Base-by-base conservation (phyloP, 148 eudicot genomes). In the Tetragonia tetragonoides region DNA sequence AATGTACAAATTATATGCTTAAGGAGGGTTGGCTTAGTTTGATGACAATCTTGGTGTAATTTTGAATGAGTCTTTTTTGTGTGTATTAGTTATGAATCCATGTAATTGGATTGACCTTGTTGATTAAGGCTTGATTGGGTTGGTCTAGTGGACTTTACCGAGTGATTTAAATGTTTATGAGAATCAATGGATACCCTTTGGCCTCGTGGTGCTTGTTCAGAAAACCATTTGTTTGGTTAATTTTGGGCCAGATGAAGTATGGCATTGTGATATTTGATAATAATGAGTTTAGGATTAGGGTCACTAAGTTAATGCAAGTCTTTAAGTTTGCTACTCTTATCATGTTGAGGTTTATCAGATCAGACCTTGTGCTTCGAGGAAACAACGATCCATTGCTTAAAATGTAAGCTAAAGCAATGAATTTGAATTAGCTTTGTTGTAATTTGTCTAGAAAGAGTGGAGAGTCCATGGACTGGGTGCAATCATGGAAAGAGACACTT, bases 401-500 rank as follows among this genome's bases (percentile, higher is more conserved):
- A 28, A 28, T 28, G 1, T 28, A 40, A 14, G 47, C 12, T 41
- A 44, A 57, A 10, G 70, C 12, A 70, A 72, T 44, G 63, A 59
- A 61, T 7, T 61, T n/a, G 40, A 11, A 44, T 24, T 73, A 65
- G 37, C 63, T 66, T 83, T 81, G 81, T 75, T 81, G 70, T 84
- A 81, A 78, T 77, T 78, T 88, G 87, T 85, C 95, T 96, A 96
- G 99, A 88, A 84, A 96, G 99, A 91, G 78, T 72, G 83, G 87
- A 82, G 98, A 89, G 49, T 75, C 86, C 72, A 84, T 88, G 23
- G 95, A 96, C 81, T 93, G 99, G 99, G 76, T 82, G 71, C 84
- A 84, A 70, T 93, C 99, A 54, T 93, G 99, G 99, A 91, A 85
- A 86, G 82, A 77, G 67, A 93, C 99, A 40, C 98, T 96, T 79